A percentile compares a stretch with the other conserved stretches of the same genome.
phyloP scores from a whole-genome alignment of 2,329 filamentous ascomycete species.

The Paecilomyces formosus region DNA sequence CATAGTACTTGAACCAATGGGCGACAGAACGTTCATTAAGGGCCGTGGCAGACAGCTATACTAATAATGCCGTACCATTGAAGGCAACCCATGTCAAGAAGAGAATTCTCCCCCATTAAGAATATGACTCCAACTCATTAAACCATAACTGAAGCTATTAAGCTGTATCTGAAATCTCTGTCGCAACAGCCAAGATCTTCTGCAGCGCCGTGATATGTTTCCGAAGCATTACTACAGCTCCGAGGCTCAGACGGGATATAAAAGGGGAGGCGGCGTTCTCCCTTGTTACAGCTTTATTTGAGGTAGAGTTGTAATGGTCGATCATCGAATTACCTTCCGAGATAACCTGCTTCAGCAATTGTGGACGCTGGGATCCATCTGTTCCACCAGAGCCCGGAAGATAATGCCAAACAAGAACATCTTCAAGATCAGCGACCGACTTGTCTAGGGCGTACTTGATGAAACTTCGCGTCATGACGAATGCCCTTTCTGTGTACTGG shows the following conservation, averaged over 20 bases:
- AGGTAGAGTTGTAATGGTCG: slow-evolving; percentile 16
- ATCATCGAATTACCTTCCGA: slow-evolving; percentile 19
- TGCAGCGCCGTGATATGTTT: slow-evolving; percentile 20
- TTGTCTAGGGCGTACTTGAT: slow-evolving; percentile 40
- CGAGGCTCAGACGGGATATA: slow-evolving; percentile 22
- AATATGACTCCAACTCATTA: background rate
- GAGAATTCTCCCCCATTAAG: background rate
- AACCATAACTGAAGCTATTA: background rate
- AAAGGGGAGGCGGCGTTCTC: slow-evolving; percentile 17
- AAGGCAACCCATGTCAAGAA: background rate
- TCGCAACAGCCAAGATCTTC: slow-evolving; percentile 10
- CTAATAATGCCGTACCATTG: background rate
- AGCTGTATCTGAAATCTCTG: background rate
- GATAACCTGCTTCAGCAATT: slow-evolving; percentile 17
- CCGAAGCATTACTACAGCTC: slow-evolving; percentile 24
- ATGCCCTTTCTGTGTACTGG: slow-evolving; percentile 49
- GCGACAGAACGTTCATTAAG: background rate
- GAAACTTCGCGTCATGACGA: slow-evolving; percentile 46
- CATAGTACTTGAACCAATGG: background rate
- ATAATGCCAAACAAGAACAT: slow-evolving; percentile 50
- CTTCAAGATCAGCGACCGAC: slow-evolving; percentile 38
- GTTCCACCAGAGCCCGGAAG: slow-evolving; percentile 12
- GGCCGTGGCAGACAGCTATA: background rate
- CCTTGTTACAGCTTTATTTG: slow-evolving; percentile 10
- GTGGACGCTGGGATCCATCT: slow-evolving; percentile 7